Base-by-base conservation (phyloP, 305 asterid species). In the Plantago lanceolata region DNA sequence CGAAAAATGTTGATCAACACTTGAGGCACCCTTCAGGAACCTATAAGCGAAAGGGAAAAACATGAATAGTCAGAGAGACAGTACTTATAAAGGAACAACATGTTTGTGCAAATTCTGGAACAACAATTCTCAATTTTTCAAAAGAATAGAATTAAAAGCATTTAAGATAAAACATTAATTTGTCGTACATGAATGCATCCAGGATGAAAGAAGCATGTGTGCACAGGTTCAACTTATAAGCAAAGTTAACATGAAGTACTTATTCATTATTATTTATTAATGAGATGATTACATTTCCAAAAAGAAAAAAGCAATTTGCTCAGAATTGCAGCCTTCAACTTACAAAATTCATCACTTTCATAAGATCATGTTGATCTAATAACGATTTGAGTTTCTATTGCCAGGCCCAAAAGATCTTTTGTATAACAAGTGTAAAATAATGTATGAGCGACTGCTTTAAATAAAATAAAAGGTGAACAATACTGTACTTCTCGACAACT, bases 21-120 rank as follows among this genome's bases (percentile, higher is more conserved):
- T 88, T 65, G 93, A 83, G 78, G 99, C 99, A 67, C 99, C 99
- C 77, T 83, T 81, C 19, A 94, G 88, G 71, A 94, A 94, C 84
- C 99, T 94, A 79, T 78, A 75, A 24, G 67, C 47, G 53, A 5
- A 75, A 68, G 70, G 47, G 59, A 64, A 55, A 16, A 70, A 43
- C 63, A 61, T 61, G 3, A 63, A 57, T 65, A 59, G 66, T 79
- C 71, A 81, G 63, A 66, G 57, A 21, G 56, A 55, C 66, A 72
- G 52, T 11, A 20, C 15, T 0, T 4, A 21, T n/a, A 33, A 7
- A 54, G 7, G 11, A 50, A 50, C 3, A 19, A 19, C 3, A 8
- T 8, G 28, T 50, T 20, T 1, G 19, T 16, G 56, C 12, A 43
- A 44, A 40, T 18, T 28, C 60, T n/a, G 48, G 47, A 61, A 49